Base-by-base conservation (phyloP, 345 rosid genomes). In the Fremontodendron californicum region DNA sequence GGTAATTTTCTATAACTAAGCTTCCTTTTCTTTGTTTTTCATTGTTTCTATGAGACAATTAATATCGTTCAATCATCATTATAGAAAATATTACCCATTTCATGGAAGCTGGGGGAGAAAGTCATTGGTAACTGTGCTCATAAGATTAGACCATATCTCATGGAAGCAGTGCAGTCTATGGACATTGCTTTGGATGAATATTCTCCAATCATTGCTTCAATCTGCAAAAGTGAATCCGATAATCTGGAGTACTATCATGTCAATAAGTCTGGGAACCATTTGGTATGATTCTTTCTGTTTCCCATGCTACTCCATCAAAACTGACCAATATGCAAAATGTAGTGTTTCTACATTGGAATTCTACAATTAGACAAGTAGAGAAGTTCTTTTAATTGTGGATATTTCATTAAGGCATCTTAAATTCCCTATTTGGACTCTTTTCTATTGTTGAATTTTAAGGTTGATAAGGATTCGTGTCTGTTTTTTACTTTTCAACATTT, bases 71-170 rank as follows among this genome's bases (percentile, higher is more conserved):
- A 18, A 68, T n/a, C 25, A 18, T 73, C n/a, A 46, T 73, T 84
- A 60, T 82, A 94, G 96, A 75, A 79, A 64, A 71, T 78, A 51
- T 89, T 88, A 74, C 89, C 93, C 37, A 78, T 68, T 72, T 87
- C 93, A 15, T 78, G 78, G 80, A 76, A 76, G 84, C 86, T 92
- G 52, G 94, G 84, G 71, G 90, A 86, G 82, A 89, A 79, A 71
- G 93, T 94, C 73, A 78, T 92, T 1, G 63, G 79, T 69, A 85
- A 80, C 51, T 92, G 93, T 71, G 83, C 91, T 64, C 37, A 82
- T 75, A 91, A 85, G 83, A 89, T 94, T 75, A 83, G 82, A 83
- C 86, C 90, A 3, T 73, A 78, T 82, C 85, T 92, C 79, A 78
- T 84, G 82, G 86, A 87, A 79, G 90, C 88, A 29, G 80, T 90